These are phyloP conservation scores for Thelonectria rubi DNA, from an alignment of 2,329 filamentous ascomycete species.

Conservation along the genomic window DNA sequence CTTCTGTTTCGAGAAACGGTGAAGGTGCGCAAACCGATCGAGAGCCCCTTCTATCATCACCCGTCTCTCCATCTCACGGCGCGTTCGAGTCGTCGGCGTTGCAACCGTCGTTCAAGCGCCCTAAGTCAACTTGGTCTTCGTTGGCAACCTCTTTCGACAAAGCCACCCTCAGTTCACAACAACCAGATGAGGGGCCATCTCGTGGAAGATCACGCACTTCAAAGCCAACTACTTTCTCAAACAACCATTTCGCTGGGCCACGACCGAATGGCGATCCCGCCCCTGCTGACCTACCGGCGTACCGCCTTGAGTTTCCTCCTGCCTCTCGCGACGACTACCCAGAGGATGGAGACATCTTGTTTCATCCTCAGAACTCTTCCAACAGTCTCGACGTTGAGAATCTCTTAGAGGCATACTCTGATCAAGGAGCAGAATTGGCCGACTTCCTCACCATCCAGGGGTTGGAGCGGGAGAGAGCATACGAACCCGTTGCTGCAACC, in stretches of 20 bases:
- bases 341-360: slow-evolving; percentile 3
- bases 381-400: slow-evolving; percentile 16
- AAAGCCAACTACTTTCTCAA: background rate
- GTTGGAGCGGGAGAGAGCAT: slow-evolving; percentile 5
- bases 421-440: slow-evolving; percentile 18
- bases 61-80: background rate
- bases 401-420: slow-evolving; percentile 20
- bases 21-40: background rate
- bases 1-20: background rate
- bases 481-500: background rate
- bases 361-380: slow-evolving; percentile 8
- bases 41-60: slow-evolving; percentile 1
- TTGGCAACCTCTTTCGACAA: slow-evolving; percentile 16
- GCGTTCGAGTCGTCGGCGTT: slow-evolving; percentile 14
- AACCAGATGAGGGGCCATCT: background rate
- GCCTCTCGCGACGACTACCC: slow-evolving; percentile 26
- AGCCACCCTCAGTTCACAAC: background rate
- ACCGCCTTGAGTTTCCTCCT: slow-evolving; percentile 20
- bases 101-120: slow-evolving; percentile 1
- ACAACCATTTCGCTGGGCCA: slow-evolving; percentile 12
- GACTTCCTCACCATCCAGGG: slow-evolving; percentile 21
- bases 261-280: slow-evolving; percentile 16
- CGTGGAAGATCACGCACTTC: background rate
- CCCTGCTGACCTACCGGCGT: slow-evolving; percentile 9
- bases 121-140: slow-evolving; percentile 8